Conservation (phyloP, 306 rosid species). For the Abrus pulchellus region DNA sequence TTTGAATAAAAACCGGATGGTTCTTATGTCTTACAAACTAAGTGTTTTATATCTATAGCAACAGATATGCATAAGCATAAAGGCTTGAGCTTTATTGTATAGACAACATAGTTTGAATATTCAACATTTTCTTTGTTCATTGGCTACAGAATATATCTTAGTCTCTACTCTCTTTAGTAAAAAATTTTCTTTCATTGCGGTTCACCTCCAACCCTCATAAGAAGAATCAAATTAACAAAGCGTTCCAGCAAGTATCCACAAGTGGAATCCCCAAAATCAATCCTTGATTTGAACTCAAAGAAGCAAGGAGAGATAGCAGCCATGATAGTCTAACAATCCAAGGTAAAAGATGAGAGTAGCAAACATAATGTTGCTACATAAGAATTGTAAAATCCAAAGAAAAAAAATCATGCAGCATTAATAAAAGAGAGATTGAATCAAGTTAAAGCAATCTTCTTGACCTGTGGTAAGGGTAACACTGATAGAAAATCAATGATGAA, state of each 20-base stretch:
- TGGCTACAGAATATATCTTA: neutral
- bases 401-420: neutral
- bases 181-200: neutral
- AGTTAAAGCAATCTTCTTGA: conserved; percentile 46
- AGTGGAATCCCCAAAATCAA: conserved; percentile 21
- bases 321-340: neutral
- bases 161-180: neutral
- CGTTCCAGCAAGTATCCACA: conserved; percentile 10
- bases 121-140: neutral
- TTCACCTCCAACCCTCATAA: neutral
- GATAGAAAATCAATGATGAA: conserved; percentile 80
- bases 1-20: neutral
- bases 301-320: conserved; percentile 22
- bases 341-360: conserved; percentile 9
- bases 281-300: neutral
- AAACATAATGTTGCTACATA: conserved; percentile 13
- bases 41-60: neutral
- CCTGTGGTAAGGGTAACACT: conserved; percentile 93
- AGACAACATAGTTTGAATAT: neutral
- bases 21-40: neutral
- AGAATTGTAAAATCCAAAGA: conserved; percentile 30
- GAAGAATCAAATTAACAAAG: conserved; percentile 12
- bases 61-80: neutral
- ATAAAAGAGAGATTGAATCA: neutral
- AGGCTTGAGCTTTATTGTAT: neutral